A percentile compares a stretch with the other conserved stretches of the same genome.
Evolutionary conservation across 192 early-diverging fungal genomes (phyloP).

Genomic region (Coemansia biformis): DNA sequence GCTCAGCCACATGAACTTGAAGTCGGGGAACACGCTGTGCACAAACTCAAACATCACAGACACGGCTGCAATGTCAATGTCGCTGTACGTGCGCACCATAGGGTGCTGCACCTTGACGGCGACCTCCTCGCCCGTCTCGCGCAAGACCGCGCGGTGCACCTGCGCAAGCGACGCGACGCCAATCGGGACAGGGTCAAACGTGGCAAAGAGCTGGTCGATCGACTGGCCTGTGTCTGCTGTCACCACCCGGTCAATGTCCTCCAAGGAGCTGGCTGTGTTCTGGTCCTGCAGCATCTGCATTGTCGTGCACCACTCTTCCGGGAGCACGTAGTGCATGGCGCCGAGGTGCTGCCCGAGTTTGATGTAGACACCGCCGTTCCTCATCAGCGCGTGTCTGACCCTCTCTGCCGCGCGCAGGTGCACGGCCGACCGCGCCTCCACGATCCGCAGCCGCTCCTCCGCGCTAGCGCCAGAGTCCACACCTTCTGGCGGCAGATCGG

Average conservation of each 20-base stretch:
- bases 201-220: constrained; percentile 62
- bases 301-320: constrained; percentile 83
- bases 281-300: constrained; percentile 79
- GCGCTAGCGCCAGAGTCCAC: constrained; percentile 3
- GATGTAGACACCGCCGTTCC: constrained; percentile 79
- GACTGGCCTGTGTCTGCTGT: constrained; percentile 60
- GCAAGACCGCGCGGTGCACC: constrained; percentile 76
- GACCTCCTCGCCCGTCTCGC: constrained; percentile 61
- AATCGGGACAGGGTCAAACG: constrained; percentile 77
- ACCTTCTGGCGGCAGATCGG: constrained; percentile 30
- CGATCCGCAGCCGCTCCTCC: constrained; percentile 13
- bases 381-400: constrained; percentile 57
- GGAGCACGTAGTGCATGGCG: constrained; percentile 80
- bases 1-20: constrained; percentile 85
- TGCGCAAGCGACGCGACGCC: constrained; percentile 95
- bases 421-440: constrained; percentile 34
- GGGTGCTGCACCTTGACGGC: constrained; percentile 95
- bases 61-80: constrained; percentile 75
- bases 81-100: constrained; percentile 66
- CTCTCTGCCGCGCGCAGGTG: constrained; percentile 67
- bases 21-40: constrained; percentile 78
- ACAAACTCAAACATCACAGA: constrained; percentile 58
- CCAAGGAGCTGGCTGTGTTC: constrained; percentile 68
- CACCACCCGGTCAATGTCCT: constrained; percentile 67
- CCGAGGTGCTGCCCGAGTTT: constrained; percentile 85